Evolutionary conservation across 805 yeast genomes (phyloP), one percentile per base, ranked within the genome.

Genomic region (Starmera pachycereana): DNA sequence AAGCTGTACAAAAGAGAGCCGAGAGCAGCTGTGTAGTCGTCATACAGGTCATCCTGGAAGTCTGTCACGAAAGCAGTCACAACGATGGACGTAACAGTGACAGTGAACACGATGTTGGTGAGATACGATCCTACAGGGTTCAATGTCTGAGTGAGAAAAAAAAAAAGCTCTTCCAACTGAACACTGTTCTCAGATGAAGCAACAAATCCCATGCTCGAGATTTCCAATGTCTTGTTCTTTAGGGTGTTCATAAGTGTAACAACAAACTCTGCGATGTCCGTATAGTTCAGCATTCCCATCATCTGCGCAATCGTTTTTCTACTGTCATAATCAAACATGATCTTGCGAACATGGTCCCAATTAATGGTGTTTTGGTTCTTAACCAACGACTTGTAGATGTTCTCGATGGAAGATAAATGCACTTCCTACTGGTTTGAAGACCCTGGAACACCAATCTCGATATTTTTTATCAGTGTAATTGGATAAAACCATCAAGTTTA

Each of bases 81-180:
- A 19, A 42, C 14, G 10, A 44, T 36, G 12, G 33, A 39, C 9
- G 34, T 29, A 10, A 6, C 4, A 6, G 10, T 29, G 12, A 22
- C 16, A 3, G 45, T 32, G 3, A 44, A 42, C 9, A 44, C 29
- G 16, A 44, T 38, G 25, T 40, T 40, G 28, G 39, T 35, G 14
- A 44, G 25, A 3, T 39, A 29, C 6, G 43, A 36, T 2, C 43
- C 43, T 10, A 37, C 10, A 16, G 27, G 33, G n/a, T 39, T 42
- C 8, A n/a, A 14, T 2, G 47, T 45, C n/a, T 44, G 47, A 6
- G 47, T 35, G 14, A 44, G 42, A 3, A 33, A 12, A 12, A 33
- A 44, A 3, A 33, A 12, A 12, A 33, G 32, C 29, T 36, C 37
- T 14, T 40, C 38, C 13, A 40, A 12, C n/a, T 22, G 11, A 8